These are phyloP conservation scores for Aspergillus tanneri DNA, from an alignment of 2,329 filamentous ascomycete genomes.

Conservation along the genomic window DNA sequence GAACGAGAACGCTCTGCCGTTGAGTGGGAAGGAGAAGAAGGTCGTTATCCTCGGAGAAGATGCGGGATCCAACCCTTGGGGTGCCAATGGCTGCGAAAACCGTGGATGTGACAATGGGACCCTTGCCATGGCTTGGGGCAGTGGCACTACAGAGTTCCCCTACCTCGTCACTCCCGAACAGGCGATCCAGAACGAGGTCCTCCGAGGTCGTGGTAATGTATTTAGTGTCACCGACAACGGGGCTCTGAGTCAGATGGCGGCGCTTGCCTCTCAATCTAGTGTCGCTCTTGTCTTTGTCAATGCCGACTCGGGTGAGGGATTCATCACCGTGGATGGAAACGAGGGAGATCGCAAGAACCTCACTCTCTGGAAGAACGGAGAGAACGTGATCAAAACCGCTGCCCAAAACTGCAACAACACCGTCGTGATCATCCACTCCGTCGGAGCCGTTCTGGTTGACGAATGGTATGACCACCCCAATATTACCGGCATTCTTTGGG, in stretches of 20 bases:
- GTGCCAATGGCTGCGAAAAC: slow-evolving; percentile 76
- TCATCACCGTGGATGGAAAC: slow-evolving; percentile 78
- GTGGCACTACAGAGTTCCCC: slow-evolving; percentile 60
- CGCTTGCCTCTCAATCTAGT: slow-evolving; percentile 52
- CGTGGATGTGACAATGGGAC: slow-evolving; percentile 62
- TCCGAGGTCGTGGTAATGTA: slow-evolving; percentile 66
- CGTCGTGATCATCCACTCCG: slow-evolving; percentile 85
- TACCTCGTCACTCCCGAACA: slow-evolving; percentile 63
- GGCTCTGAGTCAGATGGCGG: slow-evolving; percentile 52
- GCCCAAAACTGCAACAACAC: slow-evolving; percentile 79
- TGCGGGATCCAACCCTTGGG: slow-evolving; percentile 69
- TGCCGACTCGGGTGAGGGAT: slow-evolving; percentile 82
- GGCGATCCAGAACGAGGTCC: slow-evolving; percentile 65
- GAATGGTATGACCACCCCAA: slow-evolving; percentile 62
- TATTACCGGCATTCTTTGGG: slow-evolving; percentile 73
- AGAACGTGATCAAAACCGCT: slow-evolving; percentile 77
- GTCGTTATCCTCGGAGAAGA: slow-evolving; percentile 80
- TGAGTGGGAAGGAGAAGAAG: slow-evolving; percentile 71
- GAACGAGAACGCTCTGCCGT: slow-evolving; percentile 72
- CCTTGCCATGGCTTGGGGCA: slow-evolving; percentile 64
- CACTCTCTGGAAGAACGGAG: slow-evolving; percentile 81
- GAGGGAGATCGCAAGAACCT: slow-evolving; percentile 88
- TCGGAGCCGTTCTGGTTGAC: slow-evolving; percentile 73
- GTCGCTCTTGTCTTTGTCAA: slow-evolving; percentile 83
- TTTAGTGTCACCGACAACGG: slow-evolving; percentile 60